Evolutionary conservation across 2,329 filamentous ascomycete species (phyloP).

Genomic region (Hysterium pulicare): DNA sequence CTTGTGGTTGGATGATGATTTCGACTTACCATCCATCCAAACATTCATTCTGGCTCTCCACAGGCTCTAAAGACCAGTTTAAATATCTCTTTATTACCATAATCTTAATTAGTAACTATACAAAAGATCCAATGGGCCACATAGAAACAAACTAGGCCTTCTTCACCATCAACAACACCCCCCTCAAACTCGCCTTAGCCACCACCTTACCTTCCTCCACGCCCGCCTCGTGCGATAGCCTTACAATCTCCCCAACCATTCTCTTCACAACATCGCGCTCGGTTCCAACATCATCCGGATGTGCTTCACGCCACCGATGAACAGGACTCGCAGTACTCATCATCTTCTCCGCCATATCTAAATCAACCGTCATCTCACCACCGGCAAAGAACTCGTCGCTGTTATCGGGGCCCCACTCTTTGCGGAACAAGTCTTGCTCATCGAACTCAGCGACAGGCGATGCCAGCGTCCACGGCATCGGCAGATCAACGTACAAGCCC

Average conservation of each 20-base stretch:
- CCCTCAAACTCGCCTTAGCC: conserved; percentile 8
- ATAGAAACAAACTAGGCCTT: too few species aligned
- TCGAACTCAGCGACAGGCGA: conserved; percentile 39
- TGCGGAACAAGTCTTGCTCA: conserved; percentile 36
- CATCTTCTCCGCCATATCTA: conserved; percentile 38
- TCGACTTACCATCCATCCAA: too few species aligned
- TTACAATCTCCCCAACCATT: conserved; percentile 22
- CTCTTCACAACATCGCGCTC: conserved; percentile 39
- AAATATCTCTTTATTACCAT: too few species aligned
- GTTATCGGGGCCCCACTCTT: conserved; percentile 39
- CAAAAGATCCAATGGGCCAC: too few species aligned
- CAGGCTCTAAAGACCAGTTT: too few species aligned
- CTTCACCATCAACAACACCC: conserved; percentile 13
- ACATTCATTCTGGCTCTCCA: too few species aligned
- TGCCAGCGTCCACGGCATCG: conserved; percentile 50
- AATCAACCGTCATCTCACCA: conserved; percentile 2
- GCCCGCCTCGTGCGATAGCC: conserved; percentile 19
- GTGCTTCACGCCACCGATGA: conserved; percentile 45
- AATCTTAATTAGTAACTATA: too few species aligned
- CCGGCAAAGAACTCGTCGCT: conserved; percentile 25
- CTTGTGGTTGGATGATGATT: too few species aligned
- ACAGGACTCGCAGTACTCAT: conserved; percentile 41
- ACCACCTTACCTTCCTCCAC: conserved; percentile 23
- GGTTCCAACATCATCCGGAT: conserved; percentile 41
- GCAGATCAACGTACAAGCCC: conserved; percentile 42